Conservation (phyloP, 768 basidiomycete species). For the Leccinum broughii region DNA sequence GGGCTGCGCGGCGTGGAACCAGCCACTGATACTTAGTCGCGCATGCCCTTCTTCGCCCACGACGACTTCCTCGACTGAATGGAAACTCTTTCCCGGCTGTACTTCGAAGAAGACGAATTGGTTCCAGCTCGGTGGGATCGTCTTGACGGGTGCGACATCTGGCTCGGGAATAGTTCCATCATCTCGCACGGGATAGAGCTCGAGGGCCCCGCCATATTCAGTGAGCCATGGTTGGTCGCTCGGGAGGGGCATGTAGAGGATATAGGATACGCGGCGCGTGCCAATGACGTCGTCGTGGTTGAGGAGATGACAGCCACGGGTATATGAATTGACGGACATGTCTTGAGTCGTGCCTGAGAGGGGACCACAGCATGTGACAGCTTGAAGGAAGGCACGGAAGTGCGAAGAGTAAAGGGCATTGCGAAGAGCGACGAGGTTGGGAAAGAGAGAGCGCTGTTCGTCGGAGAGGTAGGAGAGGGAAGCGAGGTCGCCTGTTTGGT, state of each 20-base stretch:
- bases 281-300: constrained; percentile 99
- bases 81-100: constrained; percentile 95
- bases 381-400: constrained; percentile 81
- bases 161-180: constrained; percentile 70
- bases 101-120: constrained; percentile 88
- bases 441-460: constrained; percentile 75
- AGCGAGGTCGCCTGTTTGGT: constrained; percentile 95
- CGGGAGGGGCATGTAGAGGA: constrained; percentile 92
- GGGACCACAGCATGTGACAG: constrained; percentile 90
- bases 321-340: constrained; percentile 93
- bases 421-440: constrained; percentile 77
- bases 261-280: constrained; percentile 90
- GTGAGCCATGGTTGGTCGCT: constrained; percentile 75
- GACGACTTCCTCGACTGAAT: constrained; percentile 96
- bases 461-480: constrained; percentile 86
- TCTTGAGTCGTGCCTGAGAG: constrained; percentile 91
- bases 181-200: constrained; percentile 76
- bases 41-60: constrained; percentile 69
- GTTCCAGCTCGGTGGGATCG: constrained; percentile 82
- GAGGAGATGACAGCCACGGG: constrained; percentile 88
- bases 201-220: constrained; percentile 92
- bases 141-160: constrained; percentile 58
- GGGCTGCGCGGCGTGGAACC: constrained; percentile 93
- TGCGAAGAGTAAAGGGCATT: constrained; percentile 86
- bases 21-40: constrained; percentile 89